Evolutionary conservation across 352 stramenopile genomes (phyloP).

Genomic region (Pythium phragmitis): DNA sequence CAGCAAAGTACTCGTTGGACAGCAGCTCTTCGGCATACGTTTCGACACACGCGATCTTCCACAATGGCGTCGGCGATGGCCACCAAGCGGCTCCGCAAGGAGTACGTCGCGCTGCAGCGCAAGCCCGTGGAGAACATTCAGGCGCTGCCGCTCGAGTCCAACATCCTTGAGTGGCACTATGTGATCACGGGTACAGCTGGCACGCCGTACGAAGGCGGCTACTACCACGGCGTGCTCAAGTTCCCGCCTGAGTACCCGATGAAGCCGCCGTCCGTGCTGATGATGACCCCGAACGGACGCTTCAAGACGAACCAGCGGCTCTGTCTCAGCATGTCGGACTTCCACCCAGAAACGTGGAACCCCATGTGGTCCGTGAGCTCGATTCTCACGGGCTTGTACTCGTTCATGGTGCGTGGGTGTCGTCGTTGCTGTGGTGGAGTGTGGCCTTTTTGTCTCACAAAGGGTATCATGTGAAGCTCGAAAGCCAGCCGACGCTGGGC

Average conservation of each 20-base stretch:
- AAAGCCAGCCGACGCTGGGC: slow-evolving; percentile 84
- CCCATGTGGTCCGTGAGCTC: slow-evolving; percentile 95
- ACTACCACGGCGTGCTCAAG: slow-evolving; percentile 91
- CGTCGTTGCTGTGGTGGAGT: neutral
- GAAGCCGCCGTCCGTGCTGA: slow-evolving; percentile 94
- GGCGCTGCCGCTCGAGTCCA: slow-evolving; percentile 87
- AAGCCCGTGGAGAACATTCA: slow-evolving; percentile 91
- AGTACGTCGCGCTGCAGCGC: slow-evolving; percentile 89
- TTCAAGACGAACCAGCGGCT: slow-evolving; percentile 94
- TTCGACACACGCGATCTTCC: neutral
- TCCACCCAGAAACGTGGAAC: slow-evolving; percentile 96
- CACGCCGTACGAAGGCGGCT: slow-evolving; percentile 85
- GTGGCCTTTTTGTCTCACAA: neutral
- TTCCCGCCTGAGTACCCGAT: slow-evolving; percentile 95
- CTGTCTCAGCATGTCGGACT: slow-evolving; percentile 96
- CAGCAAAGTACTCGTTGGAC: neutral
- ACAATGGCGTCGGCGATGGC: slow-evolving; percentile 79
- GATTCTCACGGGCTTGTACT: slow-evolving; percentile 95
- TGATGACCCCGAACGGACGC: slow-evolving; percentile 93
- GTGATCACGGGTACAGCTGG: slow-evolving; percentile 82
- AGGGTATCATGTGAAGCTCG: slow-evolving; percentile 28
- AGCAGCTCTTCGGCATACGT: neutral
- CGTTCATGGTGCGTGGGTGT: slow-evolving; percentile 84
- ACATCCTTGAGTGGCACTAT: slow-evolving; percentile 97
- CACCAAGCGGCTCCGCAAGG: slow-evolving; percentile 91